Base-by-base conservation (phyloP, 179 eudicot species). In the Carnegiea gigantea region DNA sequence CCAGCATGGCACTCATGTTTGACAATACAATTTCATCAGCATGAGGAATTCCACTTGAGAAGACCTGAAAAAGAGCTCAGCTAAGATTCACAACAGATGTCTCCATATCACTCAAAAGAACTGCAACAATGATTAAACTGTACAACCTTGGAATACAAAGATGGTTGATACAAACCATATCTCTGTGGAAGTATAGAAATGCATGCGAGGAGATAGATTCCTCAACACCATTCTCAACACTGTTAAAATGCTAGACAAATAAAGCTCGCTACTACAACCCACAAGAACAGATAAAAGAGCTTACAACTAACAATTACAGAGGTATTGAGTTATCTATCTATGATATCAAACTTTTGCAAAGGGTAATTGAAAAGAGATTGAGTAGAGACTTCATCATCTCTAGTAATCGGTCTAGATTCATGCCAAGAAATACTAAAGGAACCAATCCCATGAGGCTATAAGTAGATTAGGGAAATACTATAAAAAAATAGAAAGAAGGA, bases 1-100 rank as follows among this genome's bases (percentile, higher is more conserved):
- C 97, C 86, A 97, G 83, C 77, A 82, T 89, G 78, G 86, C 79
- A 86, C 90, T 80, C 99, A 97, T 97, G 92, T 93, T 95, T 73
- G 98, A 89, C 86, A 93, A 78, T 30, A 91, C 91, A 83, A 91
- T 78, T 80, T 93, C 94, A 71, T 91, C 91, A 80, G 98, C 95
- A 77, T 90, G 82, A 48, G 95, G 90, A 78, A 75, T 81, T 76
- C 91, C 97, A 90, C 99, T 97, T 80, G 86, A 87, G 8, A 86
- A 86, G 81, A 97, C 91, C 99, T 97, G 92, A 84, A 87, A 90
- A 78, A 62, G 44, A 57, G 28, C 60, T 9, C 70, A 62, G 77
- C n/a, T 81, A 73, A 60, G 43, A 65, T 51, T 57, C 67, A 40
- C 13, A 38, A 76, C 17, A 70, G 60, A 59, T 67, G 76, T 54